Evolutionary conservation across 495 filamentous ascomycete genomes (phyloP).

Genomic region (Neurospora pannonica): DNA sequence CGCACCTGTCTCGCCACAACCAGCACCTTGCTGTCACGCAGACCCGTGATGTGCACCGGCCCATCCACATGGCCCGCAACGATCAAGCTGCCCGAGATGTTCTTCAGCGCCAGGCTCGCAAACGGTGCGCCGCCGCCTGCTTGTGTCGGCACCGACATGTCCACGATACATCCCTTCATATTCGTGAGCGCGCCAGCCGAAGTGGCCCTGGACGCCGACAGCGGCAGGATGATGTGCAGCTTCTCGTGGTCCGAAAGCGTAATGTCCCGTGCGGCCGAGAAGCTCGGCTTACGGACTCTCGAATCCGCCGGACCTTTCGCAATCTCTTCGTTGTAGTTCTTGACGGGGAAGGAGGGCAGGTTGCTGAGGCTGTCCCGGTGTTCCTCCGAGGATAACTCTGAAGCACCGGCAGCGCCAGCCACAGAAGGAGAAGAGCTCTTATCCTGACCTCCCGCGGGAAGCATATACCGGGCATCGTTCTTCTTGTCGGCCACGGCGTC

Average conservation of each 20-base stretch:
- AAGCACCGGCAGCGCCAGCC: not conserved
- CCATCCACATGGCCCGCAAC: conserved; percentile 71
- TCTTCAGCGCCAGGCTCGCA: conserved; percentile 62
- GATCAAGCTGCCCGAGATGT: conserved; percentile 57
- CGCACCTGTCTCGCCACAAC: conserved; percentile 74
- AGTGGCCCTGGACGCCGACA: conserved; percentile 54
- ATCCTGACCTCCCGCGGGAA: not conserved
- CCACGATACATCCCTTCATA: conserved; percentile 64
- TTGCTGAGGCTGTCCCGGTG: conserved; percentile 21
- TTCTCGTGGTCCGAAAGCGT: conserved; percentile 52
- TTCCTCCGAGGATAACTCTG: conserved; percentile 6
- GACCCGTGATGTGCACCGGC: conserved; percentile 67
- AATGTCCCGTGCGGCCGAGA: conserved; percentile 50
- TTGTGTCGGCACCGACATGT: conserved; percentile 61
- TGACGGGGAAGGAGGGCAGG: conserved; percentile 19
- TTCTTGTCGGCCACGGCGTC: conserved; percentile 1
- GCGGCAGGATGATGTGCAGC: conserved; percentile 64
- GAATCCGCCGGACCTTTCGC: conserved; percentile 10
- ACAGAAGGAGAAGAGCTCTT: not conserved
- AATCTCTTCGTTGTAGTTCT: conserved; percentile 45
- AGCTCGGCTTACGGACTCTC: conserved; percentile 46
- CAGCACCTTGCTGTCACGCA: conserved; percentile 66
- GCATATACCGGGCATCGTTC: conserved; percentile 2
- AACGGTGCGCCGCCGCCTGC: conserved; percentile 48
- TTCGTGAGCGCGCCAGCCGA: conserved; percentile 65